Conservation (phyloP, 352 stramenopile genomes). For the Aphanomyces cochlioides region DNA sequence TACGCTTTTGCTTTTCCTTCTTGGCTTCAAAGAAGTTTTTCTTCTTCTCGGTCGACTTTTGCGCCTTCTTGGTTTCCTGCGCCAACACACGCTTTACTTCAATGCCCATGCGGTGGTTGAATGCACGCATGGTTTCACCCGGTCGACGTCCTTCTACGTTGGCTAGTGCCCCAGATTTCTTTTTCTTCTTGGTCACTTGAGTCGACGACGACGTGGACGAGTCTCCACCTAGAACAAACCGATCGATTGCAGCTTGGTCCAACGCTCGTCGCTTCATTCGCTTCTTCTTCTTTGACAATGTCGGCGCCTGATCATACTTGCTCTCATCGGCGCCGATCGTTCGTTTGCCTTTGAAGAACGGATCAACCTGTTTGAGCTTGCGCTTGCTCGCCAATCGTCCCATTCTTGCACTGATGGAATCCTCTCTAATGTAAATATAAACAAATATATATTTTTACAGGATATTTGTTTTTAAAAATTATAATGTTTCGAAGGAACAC, state of each 20-base stretch:
- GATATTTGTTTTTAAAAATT: not conserved
- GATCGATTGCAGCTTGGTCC: constrained; percentile 59
- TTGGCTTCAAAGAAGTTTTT: constrained; percentile 73
- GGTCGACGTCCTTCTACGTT: constrained; percentile 18
- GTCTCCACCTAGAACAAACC: constrained; percentile 49
- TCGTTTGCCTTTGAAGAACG: constrained; percentile 81
- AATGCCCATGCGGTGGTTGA: constrained; percentile 79
- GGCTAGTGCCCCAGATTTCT: constrained; percentile 3
- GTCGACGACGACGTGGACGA: constrained; percentile 9
- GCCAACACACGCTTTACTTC: constrained; percentile 84
- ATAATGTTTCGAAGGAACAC: not conserved
- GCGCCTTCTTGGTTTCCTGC: constrained; percentile 73
- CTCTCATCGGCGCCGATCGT: constrained; percentile 62
- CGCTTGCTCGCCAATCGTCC: constrained; percentile 67
- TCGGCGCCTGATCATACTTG: constrained; percentile 63
- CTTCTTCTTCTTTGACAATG: constrained; percentile 75
- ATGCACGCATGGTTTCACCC: constrained; percentile 74
- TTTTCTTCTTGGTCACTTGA: constrained; percentile 35
- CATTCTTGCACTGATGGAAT: constrained; percentile 37
- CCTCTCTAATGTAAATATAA: too few species aligned
- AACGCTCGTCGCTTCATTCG: constrained; percentile 53
- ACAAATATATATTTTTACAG: not conserved
- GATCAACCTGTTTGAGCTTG: constrained; percentile 84
- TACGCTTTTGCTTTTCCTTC: constrained; percentile 64
- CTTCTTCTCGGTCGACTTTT: constrained; percentile 67